Conservation (phyloP, 768 basidiomycete species). For the Naganishia vishniacii region DNA sequence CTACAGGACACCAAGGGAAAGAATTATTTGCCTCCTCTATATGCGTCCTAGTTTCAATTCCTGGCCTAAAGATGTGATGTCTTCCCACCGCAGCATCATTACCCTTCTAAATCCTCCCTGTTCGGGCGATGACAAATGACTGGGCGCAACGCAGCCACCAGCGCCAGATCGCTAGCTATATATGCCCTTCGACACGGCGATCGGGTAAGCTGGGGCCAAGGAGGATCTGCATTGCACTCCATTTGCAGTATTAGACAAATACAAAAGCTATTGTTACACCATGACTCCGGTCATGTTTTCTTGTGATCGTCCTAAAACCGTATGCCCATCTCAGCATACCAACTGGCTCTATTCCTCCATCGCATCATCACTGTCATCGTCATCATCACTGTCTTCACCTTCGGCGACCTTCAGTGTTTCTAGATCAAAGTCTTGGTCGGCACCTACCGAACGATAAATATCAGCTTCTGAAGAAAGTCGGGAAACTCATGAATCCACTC, state of each 20-base stretch:
- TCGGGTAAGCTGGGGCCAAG: no score
- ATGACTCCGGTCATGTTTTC: not conserved
- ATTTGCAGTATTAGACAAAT: not conserved
- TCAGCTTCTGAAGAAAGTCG: not conserved
- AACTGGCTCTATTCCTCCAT: conserved; percentile 38
- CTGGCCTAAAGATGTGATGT: no score
- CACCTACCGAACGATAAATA: conserved; percentile 49
- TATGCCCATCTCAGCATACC: not conserved
- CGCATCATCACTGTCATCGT: conserved; percentile 56
- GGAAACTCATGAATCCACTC: conserved; percentile 14
- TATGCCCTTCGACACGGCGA: no score
- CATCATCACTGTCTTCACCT: conserved; percentile 80
- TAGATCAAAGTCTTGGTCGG: conserved; percentile 82
- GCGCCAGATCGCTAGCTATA: no score
- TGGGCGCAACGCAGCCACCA: no score
- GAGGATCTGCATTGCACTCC: not conserved
- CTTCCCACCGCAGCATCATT: no score
- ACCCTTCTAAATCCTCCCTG: no score
- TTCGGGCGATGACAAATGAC: no score
- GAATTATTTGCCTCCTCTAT: no score
- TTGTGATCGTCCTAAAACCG: not conserved
- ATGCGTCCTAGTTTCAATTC: no score
- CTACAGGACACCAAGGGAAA: no score
- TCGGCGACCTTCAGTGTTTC: conserved; percentile 81
- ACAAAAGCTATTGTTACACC: not conserved